Conservation (phyloP, 805 yeast species). For the Saccharomycopsis sp. region DNA sequence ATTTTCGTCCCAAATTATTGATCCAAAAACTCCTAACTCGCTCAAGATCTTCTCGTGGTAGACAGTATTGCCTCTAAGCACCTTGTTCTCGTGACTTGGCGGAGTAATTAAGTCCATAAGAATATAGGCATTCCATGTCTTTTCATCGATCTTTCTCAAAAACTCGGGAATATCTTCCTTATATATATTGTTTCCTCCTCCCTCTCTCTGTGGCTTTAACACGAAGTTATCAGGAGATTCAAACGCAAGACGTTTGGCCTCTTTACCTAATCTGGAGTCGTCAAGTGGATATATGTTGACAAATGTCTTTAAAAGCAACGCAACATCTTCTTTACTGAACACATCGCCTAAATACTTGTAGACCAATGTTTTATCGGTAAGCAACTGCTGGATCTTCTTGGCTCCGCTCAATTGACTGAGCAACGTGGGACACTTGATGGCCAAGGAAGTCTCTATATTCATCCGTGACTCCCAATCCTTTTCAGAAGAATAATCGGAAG, state of each 20-base stretch:
- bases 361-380: conserved; percentile 51
- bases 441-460: conserved; percentile 61
- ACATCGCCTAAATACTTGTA: conserved; percentile 38
- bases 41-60: conserved; percentile 72
- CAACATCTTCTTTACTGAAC: conserved; percentile 25
- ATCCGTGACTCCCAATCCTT: conserved; percentile 75
- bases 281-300: conserved; percentile 87
- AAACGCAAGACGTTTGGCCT: conserved; percentile 62
- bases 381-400: conserved; percentile 86
- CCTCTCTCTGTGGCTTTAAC: conserved; percentile 96
- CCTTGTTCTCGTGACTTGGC: conserved; percentile 57
- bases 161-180: conserved; percentile 78
- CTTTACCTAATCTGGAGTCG: conserved; percentile 50
- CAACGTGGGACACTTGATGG: conserved; percentile 88
- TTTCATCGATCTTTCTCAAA: conserved; percentile 49
- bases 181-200: conserved; percentile 95
- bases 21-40: conserved; percentile 89
- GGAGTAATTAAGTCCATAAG: conserved; percentile 92
- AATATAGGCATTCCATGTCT: conserved; percentile 85
- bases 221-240: conserved; percentile 68
- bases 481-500: conserved; percentile 63
- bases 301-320: conserved; percentile 50
- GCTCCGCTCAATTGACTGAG: conserved; percentile 89
- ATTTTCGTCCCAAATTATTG: conserved; percentile 59
- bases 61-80: conserved; percentile 59